Conservation (phyloP, 148 eudicot species). For the Fallopia convolvulus region DNA sequence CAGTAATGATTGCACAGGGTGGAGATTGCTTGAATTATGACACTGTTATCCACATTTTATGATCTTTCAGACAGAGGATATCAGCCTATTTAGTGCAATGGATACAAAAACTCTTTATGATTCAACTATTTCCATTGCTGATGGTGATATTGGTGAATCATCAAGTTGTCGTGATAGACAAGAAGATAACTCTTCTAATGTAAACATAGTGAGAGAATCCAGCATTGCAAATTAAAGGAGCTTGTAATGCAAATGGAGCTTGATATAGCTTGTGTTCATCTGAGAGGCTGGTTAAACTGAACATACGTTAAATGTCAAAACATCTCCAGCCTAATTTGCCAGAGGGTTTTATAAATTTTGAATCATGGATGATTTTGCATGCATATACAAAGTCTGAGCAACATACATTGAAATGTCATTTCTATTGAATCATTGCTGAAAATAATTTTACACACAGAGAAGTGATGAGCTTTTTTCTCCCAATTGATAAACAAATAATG, state of each 20-base stretch:
- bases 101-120: slow-evolving; percentile 30
- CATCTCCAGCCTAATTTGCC: too few species aligned
- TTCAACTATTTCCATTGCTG: slow-evolving; percentile 25
- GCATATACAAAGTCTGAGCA: too few species aligned
- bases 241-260: slow-evolving; percentile 49
- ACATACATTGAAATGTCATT: too few species aligned
- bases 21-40: background rate
- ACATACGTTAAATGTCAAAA: too few species aligned
- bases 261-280: slow-evolving; percentile 51
- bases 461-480: background rate
- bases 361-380: too few species aligned
- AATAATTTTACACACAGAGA: too few species aligned
- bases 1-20: background rate
- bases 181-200: slow-evolving; percentile 35
- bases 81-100: slow-evolving; percentile 26
- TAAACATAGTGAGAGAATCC: slow-evolving; percentile 30
- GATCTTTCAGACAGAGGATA: background rate
- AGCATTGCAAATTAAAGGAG: slow-evolving; percentile 28
- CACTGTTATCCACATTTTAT: background rate
- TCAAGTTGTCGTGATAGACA: slow-evolving; percentile 22
- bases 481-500: slow-evolving; percentile 1
- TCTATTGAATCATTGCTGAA: too few species aligned
- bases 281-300: slow-evolving; percentile 78
- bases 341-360: too few species aligned
- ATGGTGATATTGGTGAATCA: slow-evolving; percentile 33